Evolutionary conservation across 2,329 filamentous ascomycete species (phyloP).

Genomic region (Alternaria brassicicola): DNA sequence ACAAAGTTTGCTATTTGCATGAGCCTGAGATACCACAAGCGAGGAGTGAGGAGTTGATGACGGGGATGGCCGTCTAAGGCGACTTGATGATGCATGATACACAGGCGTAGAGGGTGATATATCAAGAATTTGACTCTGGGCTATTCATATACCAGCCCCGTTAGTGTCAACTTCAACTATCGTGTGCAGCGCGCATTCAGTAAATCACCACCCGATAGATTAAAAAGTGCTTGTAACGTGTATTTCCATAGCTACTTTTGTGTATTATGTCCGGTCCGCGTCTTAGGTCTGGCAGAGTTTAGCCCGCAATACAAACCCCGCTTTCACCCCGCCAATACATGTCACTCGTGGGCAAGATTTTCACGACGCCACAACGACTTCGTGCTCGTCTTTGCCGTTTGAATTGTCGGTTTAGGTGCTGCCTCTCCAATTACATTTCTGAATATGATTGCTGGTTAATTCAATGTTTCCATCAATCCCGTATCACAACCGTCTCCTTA

Average conservation of each 20-base stretch:
- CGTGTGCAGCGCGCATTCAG: not conserved
- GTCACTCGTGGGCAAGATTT: not conserved
- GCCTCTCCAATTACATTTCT: rapidly evolving
- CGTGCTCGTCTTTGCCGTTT: rapidly evolving
- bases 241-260: not conserved
- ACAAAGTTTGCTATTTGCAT: constrained; percentile 18
- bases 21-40: constrained; percentile 33
- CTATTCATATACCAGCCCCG: not conserved
- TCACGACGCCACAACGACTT: not conserved
- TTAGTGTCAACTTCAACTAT: not conserved
- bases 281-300: not conserved
- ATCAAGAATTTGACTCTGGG: not conserved
- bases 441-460: not conserved
- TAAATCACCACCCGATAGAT: not conserved
- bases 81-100: constrained; percentile 1
- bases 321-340: constrained; percentile 6
- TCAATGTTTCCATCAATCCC: constrained; percentile 1
- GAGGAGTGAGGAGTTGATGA: constrained; percentile 17
- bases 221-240: not conserved
- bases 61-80: not conserved
- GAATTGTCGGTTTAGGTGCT: too few species aligned
- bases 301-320: not conserved
- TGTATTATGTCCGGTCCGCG: not conserved
- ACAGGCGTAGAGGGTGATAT: constrained; percentile 11
- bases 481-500: constrained; percentile 22